Conservation (phyloP, 2,329 filamentous ascomycete genomes). For the Pseudogymnoascus pannorum region DNA sequence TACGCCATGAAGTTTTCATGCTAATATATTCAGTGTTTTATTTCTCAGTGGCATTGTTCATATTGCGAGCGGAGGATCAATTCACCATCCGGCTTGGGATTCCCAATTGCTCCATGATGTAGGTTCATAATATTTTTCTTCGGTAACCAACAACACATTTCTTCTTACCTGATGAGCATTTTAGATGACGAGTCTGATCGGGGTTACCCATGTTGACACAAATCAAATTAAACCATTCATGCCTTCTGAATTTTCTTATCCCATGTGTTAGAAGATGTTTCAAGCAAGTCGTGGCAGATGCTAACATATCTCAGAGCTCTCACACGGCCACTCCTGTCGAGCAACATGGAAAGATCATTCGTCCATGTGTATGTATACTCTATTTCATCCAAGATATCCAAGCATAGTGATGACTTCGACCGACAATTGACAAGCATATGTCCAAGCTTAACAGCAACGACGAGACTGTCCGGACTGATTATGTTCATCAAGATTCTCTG, state of each 20-base stretch:
- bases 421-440: slow-evolving; percentile 94
- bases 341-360: background rate
- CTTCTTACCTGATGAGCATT: slow-evolving; percentile 40
- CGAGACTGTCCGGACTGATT: slow-evolving; percentile 45
- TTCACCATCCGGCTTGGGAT: background rate
- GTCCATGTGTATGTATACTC: slow-evolving; percentile 7
- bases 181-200: slow-evolving; percentile 76
- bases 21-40: background rate
- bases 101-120: slow-evolving; percentile 16
- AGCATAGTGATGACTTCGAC: slow-evolving; percentile 72
- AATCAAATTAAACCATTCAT: slow-evolving; percentile 66
- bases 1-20: slow-evolving; percentile 3
- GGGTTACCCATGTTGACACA: slow-evolving; percentile 66
- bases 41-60: background rate
- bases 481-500: slow-evolving; percentile 22
- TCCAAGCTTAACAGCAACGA: slow-evolving; percentile 64
- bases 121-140: slow-evolving; percentile 19
- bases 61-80: background rate
- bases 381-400: slow-evolving; percentile 11
- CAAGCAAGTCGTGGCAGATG: background rate
- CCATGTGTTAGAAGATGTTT: slow-evolving; percentile 10
- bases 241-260: slow-evolving; percentile 43
- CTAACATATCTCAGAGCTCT: slow-evolving; percentile 12
- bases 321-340: slow-evolving; percentile 1
- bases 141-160: background rate